A percentile compares a stretch with the other conserved stretches of the same genome.
Evolutionary conservation across 2,329 filamentous ascomycete species (phyloP).

Genomic region (Fusarium nisikadoi): DNA sequence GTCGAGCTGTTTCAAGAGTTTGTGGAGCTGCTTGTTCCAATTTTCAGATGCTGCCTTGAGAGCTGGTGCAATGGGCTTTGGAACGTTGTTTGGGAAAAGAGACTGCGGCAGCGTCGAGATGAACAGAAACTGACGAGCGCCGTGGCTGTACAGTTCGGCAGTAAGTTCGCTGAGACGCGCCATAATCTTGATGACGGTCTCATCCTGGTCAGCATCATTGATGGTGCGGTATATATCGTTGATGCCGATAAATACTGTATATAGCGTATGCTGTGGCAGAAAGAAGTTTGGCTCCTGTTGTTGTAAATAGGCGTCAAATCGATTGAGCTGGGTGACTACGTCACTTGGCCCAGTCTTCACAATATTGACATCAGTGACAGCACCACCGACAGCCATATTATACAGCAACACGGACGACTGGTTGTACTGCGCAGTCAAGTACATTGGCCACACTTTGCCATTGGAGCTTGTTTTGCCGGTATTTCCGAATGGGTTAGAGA

Average conservation of each 20-base stretch:
- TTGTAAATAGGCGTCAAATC: background rate
- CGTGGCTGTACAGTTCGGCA: background rate
- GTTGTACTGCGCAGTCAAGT: conserved; percentile 7
- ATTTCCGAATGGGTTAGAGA: background rate
- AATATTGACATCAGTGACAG: conserved; percentile 8
- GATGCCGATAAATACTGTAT: conserved; percentile 14
- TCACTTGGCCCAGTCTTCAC: conserved; percentile 13
- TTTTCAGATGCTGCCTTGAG: background rate
- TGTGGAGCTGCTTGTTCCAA: background rate
- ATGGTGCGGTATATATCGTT: conserved; percentile 27
- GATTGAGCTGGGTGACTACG: background rate
- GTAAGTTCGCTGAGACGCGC: background rate
- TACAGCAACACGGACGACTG: background rate
- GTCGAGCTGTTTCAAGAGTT: background rate
- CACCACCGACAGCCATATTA: conserved; percentile 17
- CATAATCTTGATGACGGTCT: background rate
- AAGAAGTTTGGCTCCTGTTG: background rate
- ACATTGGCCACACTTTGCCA: conserved; percentile 20
- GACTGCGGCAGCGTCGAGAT: conserved; percentile 16
- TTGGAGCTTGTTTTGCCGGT: conserved; percentile 17
- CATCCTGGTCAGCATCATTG: background rate
- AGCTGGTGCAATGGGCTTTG: background rate
- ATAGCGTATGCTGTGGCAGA: background rate
- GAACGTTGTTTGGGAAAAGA: conserved; percentile 9
- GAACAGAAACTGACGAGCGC: conserved; percentile 12